phyloP scores from a whole-genome alignment of 108 stramenopile genomes.

The Skeletonema potamos region DNA sequence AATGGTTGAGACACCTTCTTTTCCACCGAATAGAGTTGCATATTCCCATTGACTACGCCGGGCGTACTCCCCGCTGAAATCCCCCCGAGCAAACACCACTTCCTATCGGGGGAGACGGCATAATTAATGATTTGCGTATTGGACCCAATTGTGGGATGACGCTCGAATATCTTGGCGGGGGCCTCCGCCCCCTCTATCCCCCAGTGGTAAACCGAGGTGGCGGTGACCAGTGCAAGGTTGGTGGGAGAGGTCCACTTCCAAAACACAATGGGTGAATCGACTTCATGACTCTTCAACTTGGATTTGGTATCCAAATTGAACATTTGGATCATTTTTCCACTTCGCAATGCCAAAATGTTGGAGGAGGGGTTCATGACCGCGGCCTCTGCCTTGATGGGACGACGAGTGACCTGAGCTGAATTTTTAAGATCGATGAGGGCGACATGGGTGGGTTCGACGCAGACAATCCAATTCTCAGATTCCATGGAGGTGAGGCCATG shows the following conservation, averaged over 20 bases:
- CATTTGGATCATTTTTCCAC: constrained; percentile 92
- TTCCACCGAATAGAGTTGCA: constrained; percentile 98
- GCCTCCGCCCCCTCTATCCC: constrained; percentile 65
- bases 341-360: constrained; percentile 93
- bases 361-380: constrained; percentile 96
- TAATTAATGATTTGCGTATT: constrained; percentile 98
- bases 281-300: constrained; percentile 92
- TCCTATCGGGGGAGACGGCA: constrained; percentile 91
- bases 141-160: constrained; percentile 86
- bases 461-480: constrained; percentile 92
- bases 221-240: constrained; percentile 94
- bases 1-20: constrained; percentile 96
- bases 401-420: constrained; percentile 87
- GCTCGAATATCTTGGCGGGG: constrained; percentile 94
- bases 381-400: constrained; percentile 97
- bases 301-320: constrained; percentile 94
- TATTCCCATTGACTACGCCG: constrained; percentile 88
- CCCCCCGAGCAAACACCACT: constrained; percentile 98
- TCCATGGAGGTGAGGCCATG: constrained; percentile 92
- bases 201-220: constrained; percentile 96
- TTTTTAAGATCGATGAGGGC: constrained; percentile 94
- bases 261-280: constrained; percentile 90
- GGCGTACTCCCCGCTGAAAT: constrained; percentile 85
- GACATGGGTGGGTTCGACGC: constrained; percentile 87
- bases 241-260: constrained; percentile 94